Conservation (phyloP, 257 asterid genomes). For the Forsythia suspensa region DNA sequence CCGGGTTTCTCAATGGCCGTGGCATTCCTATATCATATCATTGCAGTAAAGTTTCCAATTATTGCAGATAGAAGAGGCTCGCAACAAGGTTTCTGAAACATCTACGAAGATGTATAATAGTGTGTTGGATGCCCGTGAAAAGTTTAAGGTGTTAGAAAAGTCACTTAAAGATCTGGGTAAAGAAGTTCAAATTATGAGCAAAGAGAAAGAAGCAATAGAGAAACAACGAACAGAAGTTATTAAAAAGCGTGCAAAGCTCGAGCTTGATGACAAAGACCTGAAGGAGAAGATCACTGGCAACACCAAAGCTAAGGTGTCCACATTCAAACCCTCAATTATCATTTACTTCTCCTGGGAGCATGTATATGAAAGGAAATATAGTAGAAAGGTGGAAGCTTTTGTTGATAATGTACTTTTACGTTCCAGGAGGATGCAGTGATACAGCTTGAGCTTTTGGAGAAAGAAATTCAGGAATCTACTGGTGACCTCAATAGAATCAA, state of each 20-base stretch:
- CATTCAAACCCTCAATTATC: conserved; percentile 16
- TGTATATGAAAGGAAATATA: conserved; percentile 12
- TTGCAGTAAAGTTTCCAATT: conserved; percentile 8
- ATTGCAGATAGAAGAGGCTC: conserved; percentile 83
- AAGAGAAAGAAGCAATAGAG: conserved; percentile 85
- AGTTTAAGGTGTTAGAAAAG: conserved; percentile 81
- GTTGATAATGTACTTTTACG: conserved; percentile 25
- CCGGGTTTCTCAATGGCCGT: conserved; percentile 9
- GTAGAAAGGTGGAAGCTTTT: conserved; percentile 19
- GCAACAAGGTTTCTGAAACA: conserved; percentile 62
- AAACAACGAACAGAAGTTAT: conserved; percentile 85
- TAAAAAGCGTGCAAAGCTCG: conserved; percentile 84
- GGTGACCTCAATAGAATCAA: conserved; percentile 61
- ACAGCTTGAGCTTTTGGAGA: conserved; percentile 79
- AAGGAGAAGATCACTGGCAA: conserved; percentile 74
- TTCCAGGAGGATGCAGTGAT: conserved; percentile 79
- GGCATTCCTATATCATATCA: conserved; percentile 10
- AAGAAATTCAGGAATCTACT: conserved; percentile 70
- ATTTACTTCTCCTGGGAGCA: conserved; percentile 10
- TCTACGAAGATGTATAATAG: conserved; percentile 66
- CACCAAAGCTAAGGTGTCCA: conserved; percentile 74
- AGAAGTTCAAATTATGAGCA: conserved; percentile 75
- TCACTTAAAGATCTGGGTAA: conserved; percentile 67
- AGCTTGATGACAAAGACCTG: conserved; percentile 87
- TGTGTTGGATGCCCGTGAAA: conserved; percentile 81